A percentile compares a stretch with the other conserved stretches of the same genome.
Conservation (phyloP, 139 green algal genomes). For the Penium margaritaceum region DNA sequence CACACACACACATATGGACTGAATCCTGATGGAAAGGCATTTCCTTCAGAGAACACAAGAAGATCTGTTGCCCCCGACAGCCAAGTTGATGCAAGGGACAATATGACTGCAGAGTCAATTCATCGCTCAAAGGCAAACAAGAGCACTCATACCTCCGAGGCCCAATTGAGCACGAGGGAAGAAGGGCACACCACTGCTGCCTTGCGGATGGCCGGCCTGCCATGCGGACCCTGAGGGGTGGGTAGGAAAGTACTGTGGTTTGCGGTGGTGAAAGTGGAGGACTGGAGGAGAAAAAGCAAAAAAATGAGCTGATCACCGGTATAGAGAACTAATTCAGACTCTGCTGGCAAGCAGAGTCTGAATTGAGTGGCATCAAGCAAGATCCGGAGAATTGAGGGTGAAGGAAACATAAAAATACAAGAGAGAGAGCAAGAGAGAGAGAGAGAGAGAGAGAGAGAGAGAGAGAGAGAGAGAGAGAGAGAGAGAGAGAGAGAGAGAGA, state of each 20-base stretch:
- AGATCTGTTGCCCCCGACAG: neutral
- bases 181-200: slow-evolving; percentile 94
- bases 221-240: slow-evolving; percentile 23
- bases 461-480: too few relatives aligned
- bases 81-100: neutral
- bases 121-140: neutral
- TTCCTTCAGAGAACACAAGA: neutral
- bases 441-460: too few relatives aligned
- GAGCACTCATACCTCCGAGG: slow-evolving; percentile 64
- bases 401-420: too few relatives aligned
- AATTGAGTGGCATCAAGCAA: too few relatives aligned
- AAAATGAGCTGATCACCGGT: too few relatives aligned
- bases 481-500: too few relatives aligned
- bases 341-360: too few relatives aligned
- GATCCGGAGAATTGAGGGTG: too few relatives aligned
- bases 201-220: slow-evolving; percentile 59
- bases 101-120: neutral
- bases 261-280: too few relatives aligned
- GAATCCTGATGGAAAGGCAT: neutral
- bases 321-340: too few relatives aligned
- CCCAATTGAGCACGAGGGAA: slow-evolving; percentile 92
- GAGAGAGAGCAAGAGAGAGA: too few relatives aligned
- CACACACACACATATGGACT: neutral
- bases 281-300: too few relatives aligned
- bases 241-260: neutral